These are phyloP conservation scores for Nicotiana tabacum DNA, from an alignment of 257 asterid genomes.

Conservation along the genomic window DNA sequence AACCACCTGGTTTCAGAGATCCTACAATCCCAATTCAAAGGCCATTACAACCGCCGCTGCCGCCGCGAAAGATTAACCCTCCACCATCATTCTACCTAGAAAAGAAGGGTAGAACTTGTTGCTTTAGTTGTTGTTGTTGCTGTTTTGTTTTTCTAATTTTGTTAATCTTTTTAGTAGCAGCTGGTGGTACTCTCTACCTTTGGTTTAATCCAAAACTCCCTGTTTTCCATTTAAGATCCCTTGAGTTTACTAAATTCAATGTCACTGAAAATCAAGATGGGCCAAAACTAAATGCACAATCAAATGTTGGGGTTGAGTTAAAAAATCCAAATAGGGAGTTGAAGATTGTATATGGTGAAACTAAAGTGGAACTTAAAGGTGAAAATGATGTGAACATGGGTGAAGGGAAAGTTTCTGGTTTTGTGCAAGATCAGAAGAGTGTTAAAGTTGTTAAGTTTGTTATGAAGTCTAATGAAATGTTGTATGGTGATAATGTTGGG, in stretches of 20 bases:
- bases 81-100: constrained; percentile 29
- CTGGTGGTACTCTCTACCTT: constrained; percentile 28
- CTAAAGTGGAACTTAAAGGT: constrained; percentile 14
- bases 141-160: constrained; percentile 15
- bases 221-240: constrained; percentile 25
- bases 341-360: constrained; percentile 26
- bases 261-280: constrained; percentile 20
- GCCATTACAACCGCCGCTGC: constrained; percentile 5
- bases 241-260: constrained; percentile 26
- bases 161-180: constrained; percentile 14
- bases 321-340: constrained; percentile 36
- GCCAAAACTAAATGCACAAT: constrained; percentile 19
- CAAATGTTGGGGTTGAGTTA: constrained; percentile 17
- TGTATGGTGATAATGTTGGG: constrained; percentile 14
- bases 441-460: constrained; percentile 21
- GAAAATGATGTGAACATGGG: constrained; percentile 24
- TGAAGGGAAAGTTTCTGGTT: constrained; percentile 21
- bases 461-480: neutral
- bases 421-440: constrained; percentile 17
- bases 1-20: constrained; percentile 56
- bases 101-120: constrained; percentile 19
- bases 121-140: constrained; percentile 35
- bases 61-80: constrained; percentile 6
- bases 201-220: constrained; percentile 49
- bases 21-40: constrained; percentile 18